Conservation (phyloP, 768 basidiomycete genomes). For the Tremella fuciformis region DNA sequence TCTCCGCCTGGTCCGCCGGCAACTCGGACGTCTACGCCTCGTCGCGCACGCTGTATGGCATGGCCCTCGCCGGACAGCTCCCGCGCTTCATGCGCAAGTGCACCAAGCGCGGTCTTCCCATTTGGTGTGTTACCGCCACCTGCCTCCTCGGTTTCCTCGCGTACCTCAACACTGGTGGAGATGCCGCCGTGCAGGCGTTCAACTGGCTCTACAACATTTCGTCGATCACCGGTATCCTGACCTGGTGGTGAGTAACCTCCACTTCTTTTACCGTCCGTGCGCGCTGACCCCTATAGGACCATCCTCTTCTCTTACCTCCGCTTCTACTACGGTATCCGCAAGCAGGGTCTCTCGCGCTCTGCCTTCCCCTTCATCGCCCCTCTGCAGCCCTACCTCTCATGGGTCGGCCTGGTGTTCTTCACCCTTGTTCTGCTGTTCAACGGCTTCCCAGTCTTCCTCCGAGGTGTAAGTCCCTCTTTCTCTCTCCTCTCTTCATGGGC, state of each 20-base stretch:
- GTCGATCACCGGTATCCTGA: conserved; percentile 51
- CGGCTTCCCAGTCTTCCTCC: conserved; percentile 51
- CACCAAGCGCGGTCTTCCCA: conserved; percentile 50
- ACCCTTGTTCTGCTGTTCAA: conserved; percentile 43
- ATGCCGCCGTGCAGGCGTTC: conserved; percentile 36
- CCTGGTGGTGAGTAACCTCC: conserved; percentile 40
- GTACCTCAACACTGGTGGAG: conserved; percentile 45
- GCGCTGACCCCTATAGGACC: conserved; percentile 19
- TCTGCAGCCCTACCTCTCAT: conserved; percentile 51
- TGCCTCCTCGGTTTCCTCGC: conserved; percentile 36
- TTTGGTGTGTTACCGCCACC: conserved; percentile 39
- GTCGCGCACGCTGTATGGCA: conserved; percentile 57
- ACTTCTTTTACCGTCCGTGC: not conserved
- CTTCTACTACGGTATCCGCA: conserved; percentile 50
- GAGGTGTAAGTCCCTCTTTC: conserved; percentile 1
- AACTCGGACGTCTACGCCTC: conserved; percentile 54
- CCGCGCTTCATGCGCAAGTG: conserved; percentile 50
- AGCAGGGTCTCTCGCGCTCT: conserved; percentile 47
- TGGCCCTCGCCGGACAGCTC: conserved; percentile 57
- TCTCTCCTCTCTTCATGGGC: not conserved
- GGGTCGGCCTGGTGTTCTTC: conserved; percentile 47
- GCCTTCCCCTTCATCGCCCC: conserved; percentile 51
- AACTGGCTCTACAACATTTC: conserved; percentile 51
- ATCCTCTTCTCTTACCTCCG: conserved; percentile 44
- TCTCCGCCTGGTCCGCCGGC: conserved; percentile 53